phyloP scores from a whole-genome alignment of 768 basidiomycete genomes.

The Lentinula lateritia region DNA sequence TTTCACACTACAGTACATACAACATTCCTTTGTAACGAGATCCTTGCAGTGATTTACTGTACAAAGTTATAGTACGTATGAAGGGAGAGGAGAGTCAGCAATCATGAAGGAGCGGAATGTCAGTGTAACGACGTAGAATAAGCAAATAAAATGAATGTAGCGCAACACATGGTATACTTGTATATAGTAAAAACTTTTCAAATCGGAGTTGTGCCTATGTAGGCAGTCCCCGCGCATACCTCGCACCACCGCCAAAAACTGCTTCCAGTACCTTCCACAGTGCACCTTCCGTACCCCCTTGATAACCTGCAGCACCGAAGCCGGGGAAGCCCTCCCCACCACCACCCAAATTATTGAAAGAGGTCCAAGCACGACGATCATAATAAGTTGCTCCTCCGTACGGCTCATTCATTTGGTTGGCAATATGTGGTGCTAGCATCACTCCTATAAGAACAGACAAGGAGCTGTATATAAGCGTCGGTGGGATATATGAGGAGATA shows the following conservation, averaged over 20 bases:
- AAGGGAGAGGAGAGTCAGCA: background rate
- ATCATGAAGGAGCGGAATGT: background rate
- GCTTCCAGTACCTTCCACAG: constrained; percentile 70
- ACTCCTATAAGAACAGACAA: constrained; percentile 59
- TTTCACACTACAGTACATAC: background rate
- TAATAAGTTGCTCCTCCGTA: constrained; percentile 63
- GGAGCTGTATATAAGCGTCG: constrained; percentile 54
- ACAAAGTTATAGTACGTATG: background rate
- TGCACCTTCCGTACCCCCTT: constrained; percentile 30
- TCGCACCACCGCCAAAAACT: constrained; percentile 69
- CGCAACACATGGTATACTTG: background rate
- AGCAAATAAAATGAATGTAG: background rate
- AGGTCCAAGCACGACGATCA: constrained; percentile 74
- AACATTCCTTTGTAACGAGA: background rate
- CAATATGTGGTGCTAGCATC: constrained; percentile 55
- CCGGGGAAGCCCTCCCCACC: constrained; percentile 62
- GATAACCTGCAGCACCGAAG: background rate
- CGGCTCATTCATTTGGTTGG: constrained; percentile 50
- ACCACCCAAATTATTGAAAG: constrained; percentile 61
- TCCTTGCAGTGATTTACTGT: background rate
- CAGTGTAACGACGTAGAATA: background rate
- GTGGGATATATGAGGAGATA: constrained; percentile 19
- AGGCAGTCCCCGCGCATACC: constrained; percentile 75
- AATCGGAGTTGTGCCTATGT: constrained; percentile 32
- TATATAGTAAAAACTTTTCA: background rate